Percentiles rank a stretch among this genome's conserved stretches.
phyloP scores from a whole-genome alignment of 1,284 basidiomycete species.

The Malassezia equina region DNA sequence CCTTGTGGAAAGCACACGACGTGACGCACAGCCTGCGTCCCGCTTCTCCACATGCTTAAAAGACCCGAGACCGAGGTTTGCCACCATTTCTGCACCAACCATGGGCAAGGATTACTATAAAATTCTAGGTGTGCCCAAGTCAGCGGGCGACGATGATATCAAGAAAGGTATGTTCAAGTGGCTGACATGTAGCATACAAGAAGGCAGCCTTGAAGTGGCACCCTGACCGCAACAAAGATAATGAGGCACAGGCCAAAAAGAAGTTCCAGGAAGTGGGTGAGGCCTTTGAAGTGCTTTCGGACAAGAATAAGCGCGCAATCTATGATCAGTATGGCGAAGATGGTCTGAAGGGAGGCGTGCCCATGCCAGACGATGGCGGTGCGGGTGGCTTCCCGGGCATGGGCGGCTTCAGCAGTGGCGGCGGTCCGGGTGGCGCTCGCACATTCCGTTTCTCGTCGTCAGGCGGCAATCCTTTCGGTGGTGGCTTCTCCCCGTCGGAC shows the following conservation, averaged over 20 bases:
- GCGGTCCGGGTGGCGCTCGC: constrained; percentile 19
- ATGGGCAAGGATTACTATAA: constrained; percentile 48
- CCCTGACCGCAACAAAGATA: constrained; percentile 73
- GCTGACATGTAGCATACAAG: constrained; percentile 23
- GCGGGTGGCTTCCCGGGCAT: constrained; percentile 21
- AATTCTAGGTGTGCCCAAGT: constrained; percentile 41
- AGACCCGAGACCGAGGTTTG: not conserved
- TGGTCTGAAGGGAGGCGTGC: constrained; percentile 62
- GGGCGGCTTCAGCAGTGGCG: constrained; percentile 27
- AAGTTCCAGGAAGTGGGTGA: constrained; percentile 97
- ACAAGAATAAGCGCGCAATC: constrained; percentile 80
- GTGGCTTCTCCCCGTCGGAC: constrained; percentile 55
- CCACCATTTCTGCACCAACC: not conserved
- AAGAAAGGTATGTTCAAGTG: constrained; percentile 27
- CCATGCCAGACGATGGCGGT: constrained; percentile 45
- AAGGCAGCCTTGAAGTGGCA: constrained; percentile 70
- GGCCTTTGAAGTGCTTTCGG: constrained; percentile 89
- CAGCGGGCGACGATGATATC: constrained; percentile 40
- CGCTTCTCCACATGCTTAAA: constrained; percentile 5
- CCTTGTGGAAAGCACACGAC: constrained; percentile 16
- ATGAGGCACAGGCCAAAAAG: constrained; percentile 64
- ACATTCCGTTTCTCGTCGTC: constrained; percentile 28
- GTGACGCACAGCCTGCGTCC: not conserved
- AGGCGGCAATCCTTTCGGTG: constrained; percentile 20
- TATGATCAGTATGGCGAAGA: constrained; percentile 97